These are phyloP conservation scores for Penicillium sp. DNA, from an alignment of 2,329 filamentous ascomycete species.

Conservation along the genomic window DNA sequence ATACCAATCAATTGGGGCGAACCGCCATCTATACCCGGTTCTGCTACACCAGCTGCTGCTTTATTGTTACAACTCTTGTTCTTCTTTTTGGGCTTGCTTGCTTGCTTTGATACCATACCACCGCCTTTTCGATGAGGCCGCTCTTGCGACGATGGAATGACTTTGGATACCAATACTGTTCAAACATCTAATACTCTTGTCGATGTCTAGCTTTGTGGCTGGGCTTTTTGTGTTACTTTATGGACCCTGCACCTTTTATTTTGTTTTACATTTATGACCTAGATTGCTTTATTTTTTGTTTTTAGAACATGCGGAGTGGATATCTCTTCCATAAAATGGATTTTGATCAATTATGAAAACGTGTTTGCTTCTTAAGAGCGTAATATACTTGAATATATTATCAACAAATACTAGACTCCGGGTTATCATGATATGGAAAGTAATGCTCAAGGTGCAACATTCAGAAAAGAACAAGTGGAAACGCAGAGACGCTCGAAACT, in stretches of 20 bases:
- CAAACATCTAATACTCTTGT: not conserved
- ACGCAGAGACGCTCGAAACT: slow-evolving; percentile 13
- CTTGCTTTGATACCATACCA: slow-evolving; percentile 18
- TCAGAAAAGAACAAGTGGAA: not conserved
- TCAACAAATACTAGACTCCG: not conserved
- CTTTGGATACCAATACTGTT: slow-evolving; percentile 6
- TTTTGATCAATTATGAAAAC: not conserved
- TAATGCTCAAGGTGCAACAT: not conserved
- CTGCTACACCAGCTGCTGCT: not conserved
- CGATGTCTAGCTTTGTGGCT: not conserved
- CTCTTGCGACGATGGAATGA: slow-evolving; percentile 23
- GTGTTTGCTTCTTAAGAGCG: not conserved
- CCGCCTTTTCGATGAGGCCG: slow-evolving; percentile 7
- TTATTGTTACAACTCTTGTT: not conserved
- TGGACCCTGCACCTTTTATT: not conserved
- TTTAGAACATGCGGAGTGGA: not conserved
- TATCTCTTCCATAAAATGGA: not conserved
- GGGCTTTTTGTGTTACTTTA: not conserved
- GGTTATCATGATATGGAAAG: not conserved
- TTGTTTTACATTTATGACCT: not conserved
- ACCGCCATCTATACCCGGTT: not conserved
- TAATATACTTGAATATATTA: not conserved
- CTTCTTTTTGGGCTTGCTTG: not conserved
- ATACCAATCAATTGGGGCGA: not conserved
- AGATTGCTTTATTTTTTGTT: not conserved